Percentiles rank a stretch among this genome's conserved stretches.
These are phyloP conservation scores for Cladosporium oxysporum DNA, from an alignment of 2,329 filamentous ascomycete genomes.

Conservation along the genomic window DNA sequence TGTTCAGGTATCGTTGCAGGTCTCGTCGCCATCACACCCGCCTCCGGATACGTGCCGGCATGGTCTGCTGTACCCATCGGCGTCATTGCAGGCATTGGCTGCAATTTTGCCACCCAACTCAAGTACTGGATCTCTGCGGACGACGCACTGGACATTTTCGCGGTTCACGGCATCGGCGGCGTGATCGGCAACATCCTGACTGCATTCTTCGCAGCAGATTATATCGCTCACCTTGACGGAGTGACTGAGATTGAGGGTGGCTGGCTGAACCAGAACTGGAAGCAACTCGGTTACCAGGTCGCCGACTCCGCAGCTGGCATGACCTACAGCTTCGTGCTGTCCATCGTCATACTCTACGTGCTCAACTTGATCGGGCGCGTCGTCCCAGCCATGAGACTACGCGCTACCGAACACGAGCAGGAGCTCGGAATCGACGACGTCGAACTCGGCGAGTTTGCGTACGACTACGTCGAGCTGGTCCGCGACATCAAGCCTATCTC, in stretches of 20 bases:
- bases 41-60: constrained; percentile 79
- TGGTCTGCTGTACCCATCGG: constrained; percentile 84
- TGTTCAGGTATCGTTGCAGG: constrained; percentile 88
- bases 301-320: constrained; percentile 77
- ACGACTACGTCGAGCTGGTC: constrained; percentile 86
- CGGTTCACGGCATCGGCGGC: constrained; percentile 77
- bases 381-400: constrained; percentile 73
- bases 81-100: constrained; percentile 71
- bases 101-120: constrained; percentile 89
- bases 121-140: constrained; percentile 82
- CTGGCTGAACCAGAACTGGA: constrained; percentile 81
- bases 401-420: constrained; percentile 75
- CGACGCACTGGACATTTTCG: constrained; percentile 86
- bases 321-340: constrained; percentile 75
- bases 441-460: constrained; percentile 93
- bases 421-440: constrained; percentile 84
- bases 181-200: constrained; percentile 78
- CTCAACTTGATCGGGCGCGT: constrained; percentile 71
- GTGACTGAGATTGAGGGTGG: constrained; percentile 68
- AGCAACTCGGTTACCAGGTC: constrained; percentile 80
- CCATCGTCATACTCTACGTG: constrained; percentile 67
- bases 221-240: constrained; percentile 80
- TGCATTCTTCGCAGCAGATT: constrained; percentile 80
- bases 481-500: constrained; percentile 59
- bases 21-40: constrained; percentile 84